Evolutionary conservation across 805 yeast species (phyloP), one percentile per base, ranked within the genome.

Genomic region (Teunomyces pallodes): DNA sequence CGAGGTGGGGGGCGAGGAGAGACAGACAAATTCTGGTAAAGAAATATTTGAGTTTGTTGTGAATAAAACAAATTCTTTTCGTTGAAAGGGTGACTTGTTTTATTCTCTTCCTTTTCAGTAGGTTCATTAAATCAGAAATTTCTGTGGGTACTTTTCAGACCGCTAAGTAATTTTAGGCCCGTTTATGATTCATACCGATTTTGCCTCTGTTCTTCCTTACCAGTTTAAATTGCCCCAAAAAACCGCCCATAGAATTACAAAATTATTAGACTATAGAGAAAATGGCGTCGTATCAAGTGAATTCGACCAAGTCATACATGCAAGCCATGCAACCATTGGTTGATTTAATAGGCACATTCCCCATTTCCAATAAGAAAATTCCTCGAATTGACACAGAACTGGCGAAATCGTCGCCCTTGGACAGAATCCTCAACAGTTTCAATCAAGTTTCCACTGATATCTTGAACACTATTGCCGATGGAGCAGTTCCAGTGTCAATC

Each of bases 271-370:
- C 6, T 20, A 20, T 20, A n/a, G 20, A 24, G 30, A 42, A 13
- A 36, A 72, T 72, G 75, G 70, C 74, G 4, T 60, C 70, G 36
- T 73, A 73, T 53, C 64, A 69, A 42, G 86, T 76, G 7, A 70
- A 79, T 10, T 85, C 91, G 1, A 85, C 91, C 8, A 79, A 81
- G 64, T 86, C 94, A 17, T 87, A 80, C 64, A 81, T 87, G 86
- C 80, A 79, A 60, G 92, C 94, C 14, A 85, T 87, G 90, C 79
- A 77, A 61, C 77, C 82, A 2, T 80, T 87, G 84, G 70, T 80
- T n/a, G 81, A 77, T 5, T 63, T 75, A 0, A 60, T 83, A 48
- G 61, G 65, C 2, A 50, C 59, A 0, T 56, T 79, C 12, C 46
- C 49, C 12, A 27, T 36, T 12, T 33, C 33, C 26, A 32, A 42